Evolutionary conservation across 2,329 filamentous ascomycete genomes (phyloP).

Genomic region (Cercospora canescens): DNA sequence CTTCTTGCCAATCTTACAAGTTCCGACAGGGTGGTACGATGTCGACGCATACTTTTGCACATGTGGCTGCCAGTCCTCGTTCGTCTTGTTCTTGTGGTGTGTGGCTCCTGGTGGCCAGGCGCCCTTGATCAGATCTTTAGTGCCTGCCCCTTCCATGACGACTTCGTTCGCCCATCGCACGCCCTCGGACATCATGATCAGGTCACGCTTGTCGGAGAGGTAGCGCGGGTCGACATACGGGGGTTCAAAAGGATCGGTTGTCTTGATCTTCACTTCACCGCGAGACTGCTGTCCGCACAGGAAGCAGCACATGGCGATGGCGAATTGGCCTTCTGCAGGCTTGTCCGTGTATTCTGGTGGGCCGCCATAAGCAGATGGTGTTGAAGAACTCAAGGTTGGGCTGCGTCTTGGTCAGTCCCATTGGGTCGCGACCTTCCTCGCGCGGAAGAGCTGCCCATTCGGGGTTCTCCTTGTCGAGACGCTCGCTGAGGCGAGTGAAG

Average conservation of each 20-base stretch:
- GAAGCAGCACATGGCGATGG: conserved; percentile 60
- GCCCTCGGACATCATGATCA: conserved; percentile 60
- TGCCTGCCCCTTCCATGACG: conserved; percentile 57
- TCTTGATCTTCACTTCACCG: conserved; percentile 55
- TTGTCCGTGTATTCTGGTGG: conserved; percentile 59
- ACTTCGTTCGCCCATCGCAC: conserved; percentile 62
- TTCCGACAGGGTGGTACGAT: conserved; percentile 55
- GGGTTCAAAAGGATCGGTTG: conserved; percentile 50
- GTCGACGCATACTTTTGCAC: conserved; percentile 55
- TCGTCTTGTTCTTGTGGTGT: conserved; percentile 55
- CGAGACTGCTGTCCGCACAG: conserved; percentile 60
- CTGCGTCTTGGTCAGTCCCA: conserved; percentile 59
- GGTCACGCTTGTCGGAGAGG: conserved; percentile 57
- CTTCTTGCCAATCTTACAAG: conserved; percentile 56
- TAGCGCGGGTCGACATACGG: conserved; percentile 62
- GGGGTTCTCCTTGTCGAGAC: conserved; percentile 52
- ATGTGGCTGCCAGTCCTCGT: conserved; percentile 60
- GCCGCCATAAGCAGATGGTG: conserved; percentile 62
- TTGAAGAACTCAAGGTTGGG: conserved; percentile 65
- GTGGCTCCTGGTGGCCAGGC: conserved; percentile 56
- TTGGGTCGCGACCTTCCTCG: conserved; percentile 58
- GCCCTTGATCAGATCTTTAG: conserved; percentile 60
- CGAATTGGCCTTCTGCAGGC: conserved; percentile 54
- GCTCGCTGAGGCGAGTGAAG: conserved; percentile 62
- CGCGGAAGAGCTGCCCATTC: conserved; percentile 53